Base-by-base conservation (phyloP, 352 stramenopile species). In the Peronospora destructor region DNA sequence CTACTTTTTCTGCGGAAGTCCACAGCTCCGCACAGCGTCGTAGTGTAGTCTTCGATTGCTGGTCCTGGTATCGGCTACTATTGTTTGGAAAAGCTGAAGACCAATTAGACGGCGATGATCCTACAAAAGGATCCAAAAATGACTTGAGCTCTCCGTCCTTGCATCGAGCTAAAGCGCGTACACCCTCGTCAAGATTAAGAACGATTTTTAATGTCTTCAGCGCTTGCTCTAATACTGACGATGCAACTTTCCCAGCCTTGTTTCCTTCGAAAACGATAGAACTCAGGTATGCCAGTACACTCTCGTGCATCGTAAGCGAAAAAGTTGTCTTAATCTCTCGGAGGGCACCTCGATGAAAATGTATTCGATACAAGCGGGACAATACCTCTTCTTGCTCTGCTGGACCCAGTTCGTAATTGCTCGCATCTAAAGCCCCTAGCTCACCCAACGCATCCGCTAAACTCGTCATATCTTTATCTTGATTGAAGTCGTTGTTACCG, bases 391-490 rank as follows among this genome's bases (percentile, higher is more conserved):
- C 48, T 16, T 87, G 51, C 21, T 73, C 49, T 23, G 68, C 74
- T 34, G 66, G 69, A 26, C 64, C 88, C 25, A 91, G 44, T n/a
- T 89, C 68, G 36, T 83, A 82, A 14, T 77, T 65, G 33, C 68
- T 67, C 1, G 60, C 46, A 58, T 87, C 70, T 19, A 87, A 69
- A 9, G 73, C 60, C 9, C 82, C 82, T 26, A 91, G 45, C 33
- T 85, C 74, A 4, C 82, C 82, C 33, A 92, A 71, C 13, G 61
- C 68, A 56, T 87, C 59, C 8, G 78, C 78, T 41, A 89, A 65
- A 23, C 62, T 61, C 3, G 64, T 44, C 1, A 55, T 23, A 23
- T 61, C 33, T n/a, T 51, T 52, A 12, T 45, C 46, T 6, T 33
- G 12, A 17, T 54, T 49, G 13, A 45, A 45, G 0, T 40, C 39